These are phyloP conservation scores for Diddensiella caesifluorescens DNA, from an alignment of 805 yeast genomes.

Conservation along the genomic window DNA sequence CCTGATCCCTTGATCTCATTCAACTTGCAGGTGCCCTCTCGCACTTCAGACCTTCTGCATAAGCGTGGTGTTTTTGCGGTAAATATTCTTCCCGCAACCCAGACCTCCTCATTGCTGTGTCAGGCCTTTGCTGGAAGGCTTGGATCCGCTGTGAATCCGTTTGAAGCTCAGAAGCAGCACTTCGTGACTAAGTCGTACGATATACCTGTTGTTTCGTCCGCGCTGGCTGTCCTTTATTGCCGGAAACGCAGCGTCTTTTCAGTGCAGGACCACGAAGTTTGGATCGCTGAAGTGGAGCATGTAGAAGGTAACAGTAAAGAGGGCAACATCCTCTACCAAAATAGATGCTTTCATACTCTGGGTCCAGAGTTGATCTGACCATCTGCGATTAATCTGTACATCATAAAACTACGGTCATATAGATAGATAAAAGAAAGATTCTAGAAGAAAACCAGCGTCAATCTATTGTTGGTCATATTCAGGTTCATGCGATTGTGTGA, in stretches of 20 bases:
- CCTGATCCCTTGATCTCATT: conserved; percentile 80
- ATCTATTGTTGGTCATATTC: conserved; percentile 1
- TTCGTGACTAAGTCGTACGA: conserved; percentile 14
- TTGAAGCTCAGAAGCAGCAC: conserved; percentile 26
- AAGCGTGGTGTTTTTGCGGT: conserved; percentile 57
- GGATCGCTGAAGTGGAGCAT: conserved; percentile 70
- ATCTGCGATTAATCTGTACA: neutral
- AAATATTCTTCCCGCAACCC: conserved; percentile 65
- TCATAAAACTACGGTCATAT: neutral
- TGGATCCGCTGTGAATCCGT: conserved; percentile 34
- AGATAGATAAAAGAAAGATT: neutral
- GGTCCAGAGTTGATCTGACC: conserved; percentile 33
- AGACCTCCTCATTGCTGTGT: conserved; percentile 52
- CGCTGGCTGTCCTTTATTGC: conserved; percentile 29
- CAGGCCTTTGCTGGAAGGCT: conserved; percentile 57
- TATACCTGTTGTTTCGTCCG: conserved; percentile 26
- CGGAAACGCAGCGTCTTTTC: conserved; percentile 20
- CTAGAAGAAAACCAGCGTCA: neutral
- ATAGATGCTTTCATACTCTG: conserved; percentile 28
- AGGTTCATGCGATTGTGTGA: neutral
- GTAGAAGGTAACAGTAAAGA: conserved; percentile 26
- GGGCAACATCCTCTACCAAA: conserved; percentile 23
- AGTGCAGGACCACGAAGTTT: conserved; percentile 83
- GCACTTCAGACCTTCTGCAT: conserved; percentile 66
- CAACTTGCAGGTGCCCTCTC: conserved; percentile 80